A percentile compares a stretch with the other conserved stretches of the same genome.
Evolutionary conservation across 208 protist genomes (phyloP).

Genomic region (Crithidia thermophila): DNA sequence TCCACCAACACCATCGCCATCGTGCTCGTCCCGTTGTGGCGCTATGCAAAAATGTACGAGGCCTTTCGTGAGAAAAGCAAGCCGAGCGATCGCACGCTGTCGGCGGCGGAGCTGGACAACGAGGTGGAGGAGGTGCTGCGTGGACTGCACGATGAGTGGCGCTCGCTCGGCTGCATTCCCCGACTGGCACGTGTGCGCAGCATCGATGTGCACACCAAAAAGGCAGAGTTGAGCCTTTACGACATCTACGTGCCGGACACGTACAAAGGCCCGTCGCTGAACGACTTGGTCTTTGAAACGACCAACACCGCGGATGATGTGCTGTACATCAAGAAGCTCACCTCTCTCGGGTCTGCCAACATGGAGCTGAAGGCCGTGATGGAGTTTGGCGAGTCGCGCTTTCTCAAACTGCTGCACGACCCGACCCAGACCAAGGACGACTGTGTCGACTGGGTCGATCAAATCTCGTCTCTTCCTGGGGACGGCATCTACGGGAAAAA

Average conservation of each 20-base stretch:
- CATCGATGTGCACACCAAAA: constrained; percentile 21
- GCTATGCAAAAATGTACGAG: background rate
- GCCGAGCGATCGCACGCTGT: no score
- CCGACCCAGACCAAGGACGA: no score
- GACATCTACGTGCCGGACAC: background rate
- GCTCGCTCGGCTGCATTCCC: constrained; percentile 46
- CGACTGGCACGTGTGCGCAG: constrained; percentile 44
- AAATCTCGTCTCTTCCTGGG: constrained; percentile 32
- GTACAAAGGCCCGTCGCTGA: background rate
- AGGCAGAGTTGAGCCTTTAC: constrained; percentile 35
- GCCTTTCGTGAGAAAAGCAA: no score
- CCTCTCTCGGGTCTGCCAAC: constrained; percentile 33
- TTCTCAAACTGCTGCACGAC: constrained; percentile 51
- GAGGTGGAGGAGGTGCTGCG: constrained; percentile 9
- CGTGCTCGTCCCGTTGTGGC: background rate
- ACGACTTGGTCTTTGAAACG: constrained; percentile 22
- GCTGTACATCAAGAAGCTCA: constrained; percentile 51
- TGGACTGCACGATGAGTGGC: constrained; percentile 35
- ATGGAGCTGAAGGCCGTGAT: constrained; percentile 39
- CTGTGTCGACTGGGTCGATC: constrained; percentile 7
- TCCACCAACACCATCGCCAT: background rate
- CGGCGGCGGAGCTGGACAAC: background rate
- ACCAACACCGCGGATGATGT: background rate
- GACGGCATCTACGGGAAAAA: no score
- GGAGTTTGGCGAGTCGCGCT: constrained; percentile 35